Conservation (phyloP, 2,329 filamentous ascomycete genomes). For the Penicillium palitans region DNA sequence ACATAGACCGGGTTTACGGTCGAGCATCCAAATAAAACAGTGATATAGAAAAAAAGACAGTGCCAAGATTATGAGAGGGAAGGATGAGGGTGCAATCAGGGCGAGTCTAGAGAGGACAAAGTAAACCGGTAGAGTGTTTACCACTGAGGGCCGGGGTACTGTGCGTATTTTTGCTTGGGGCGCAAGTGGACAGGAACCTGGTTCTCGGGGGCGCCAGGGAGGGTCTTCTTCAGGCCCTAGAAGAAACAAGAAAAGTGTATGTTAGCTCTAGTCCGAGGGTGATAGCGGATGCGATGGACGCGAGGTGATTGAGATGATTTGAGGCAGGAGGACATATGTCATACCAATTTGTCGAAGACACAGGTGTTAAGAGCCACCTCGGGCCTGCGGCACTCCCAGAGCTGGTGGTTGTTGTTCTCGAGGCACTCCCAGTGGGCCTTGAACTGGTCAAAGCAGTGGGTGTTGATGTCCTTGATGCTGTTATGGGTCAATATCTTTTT, state of each 20-base stretch:
- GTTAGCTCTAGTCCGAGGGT: not conserved
- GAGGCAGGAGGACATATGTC: conserved; percentile 36
- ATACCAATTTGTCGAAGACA: conserved; percentile 91
- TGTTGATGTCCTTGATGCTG: conserved; percentile 94
- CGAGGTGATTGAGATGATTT: not conserved
- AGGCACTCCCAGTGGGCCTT: conserved; percentile 92
- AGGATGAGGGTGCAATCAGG: conserved; percentile 11
- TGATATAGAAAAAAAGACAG: conserved; percentile 24
- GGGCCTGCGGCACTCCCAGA: conserved; percentile 88
- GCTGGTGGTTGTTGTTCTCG: conserved; percentile 95
- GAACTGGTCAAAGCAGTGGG: conserved; percentile 88
- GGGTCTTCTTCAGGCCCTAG: conserved; percentile 77
- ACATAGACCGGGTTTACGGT: conserved; percentile 24
- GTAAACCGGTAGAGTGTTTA: conserved; percentile 23
- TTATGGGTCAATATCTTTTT: conserved; percentile 4
- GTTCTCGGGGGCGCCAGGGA: conserved; percentile 70
- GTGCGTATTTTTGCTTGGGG: conserved; percentile 50
- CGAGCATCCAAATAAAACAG: conserved; percentile 27
- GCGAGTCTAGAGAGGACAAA: conserved; percentile 11
- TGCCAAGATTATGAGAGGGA: conserved; percentile 17
- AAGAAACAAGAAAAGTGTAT: conserved; percentile 2
- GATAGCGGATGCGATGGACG: not conserved
- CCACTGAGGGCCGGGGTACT: conserved; percentile 42
- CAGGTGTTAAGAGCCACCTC: conserved; percentile 94
- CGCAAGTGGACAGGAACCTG: conserved; percentile 73